Evolutionary conservation across 441 rosid genomes (phyloP).

Genomic region (Populus hybrid): DNA sequence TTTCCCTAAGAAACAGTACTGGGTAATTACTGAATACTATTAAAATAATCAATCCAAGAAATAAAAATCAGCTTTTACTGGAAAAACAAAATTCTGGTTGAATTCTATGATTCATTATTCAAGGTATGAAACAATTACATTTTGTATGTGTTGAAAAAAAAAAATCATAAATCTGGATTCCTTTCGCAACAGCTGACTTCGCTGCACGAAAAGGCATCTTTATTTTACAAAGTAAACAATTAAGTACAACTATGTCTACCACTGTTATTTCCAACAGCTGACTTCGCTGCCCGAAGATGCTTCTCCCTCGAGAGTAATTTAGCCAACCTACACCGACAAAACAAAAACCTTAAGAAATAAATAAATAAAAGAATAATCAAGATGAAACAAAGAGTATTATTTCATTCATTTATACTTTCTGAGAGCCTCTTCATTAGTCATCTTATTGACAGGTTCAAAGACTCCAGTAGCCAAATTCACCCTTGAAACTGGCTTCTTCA

Average conservation of each 20-base stretch:
- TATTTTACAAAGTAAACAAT: background rate
- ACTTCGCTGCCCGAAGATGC: background rate
- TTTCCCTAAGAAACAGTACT: background rate
- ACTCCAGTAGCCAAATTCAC: conserved; percentile 6
- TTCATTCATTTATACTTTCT: background rate
- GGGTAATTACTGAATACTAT: too few species aligned
- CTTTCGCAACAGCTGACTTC: too few species aligned
- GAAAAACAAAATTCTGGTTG: background rate
- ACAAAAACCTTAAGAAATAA: background rate
- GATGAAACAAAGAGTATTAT: background rate
- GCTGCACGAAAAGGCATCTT: background rate
- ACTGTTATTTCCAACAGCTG: background rate
- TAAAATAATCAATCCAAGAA: too few species aligned
- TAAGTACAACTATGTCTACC: background rate
- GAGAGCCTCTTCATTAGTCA: background rate
- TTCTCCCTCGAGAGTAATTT: background rate
- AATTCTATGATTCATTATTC: too few species aligned
- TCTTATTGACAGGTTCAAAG: background rate
- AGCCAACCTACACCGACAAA: background rate
- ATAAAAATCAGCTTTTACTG: background rate
- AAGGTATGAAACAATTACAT: too few species aligned
- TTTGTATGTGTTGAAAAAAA: too few species aligned
- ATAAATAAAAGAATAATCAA: background rate
- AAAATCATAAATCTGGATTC: too few species aligned
- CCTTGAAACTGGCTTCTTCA: conserved; percentile 1